These are phyloP conservation scores for Spatholobus suberectus DNA, from an alignment of 306 rosid species.

Conservation along the genomic window DNA sequence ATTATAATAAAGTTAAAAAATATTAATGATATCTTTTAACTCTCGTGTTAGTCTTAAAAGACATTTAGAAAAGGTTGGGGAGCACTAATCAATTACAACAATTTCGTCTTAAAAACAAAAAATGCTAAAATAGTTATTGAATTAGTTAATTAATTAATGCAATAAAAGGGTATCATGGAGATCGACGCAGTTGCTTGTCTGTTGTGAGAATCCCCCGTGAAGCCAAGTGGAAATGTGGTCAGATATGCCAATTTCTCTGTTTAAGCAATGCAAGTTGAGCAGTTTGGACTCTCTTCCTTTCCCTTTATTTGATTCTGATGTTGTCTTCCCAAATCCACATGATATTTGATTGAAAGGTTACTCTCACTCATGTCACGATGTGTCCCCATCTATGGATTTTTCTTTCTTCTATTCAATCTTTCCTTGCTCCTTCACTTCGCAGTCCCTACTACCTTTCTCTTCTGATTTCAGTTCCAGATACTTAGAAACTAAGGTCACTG, in stretches of 20 bases:
- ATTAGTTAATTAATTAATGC: not conserved
- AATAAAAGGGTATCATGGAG: slow-evolving; percentile 30
- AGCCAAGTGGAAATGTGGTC: slow-evolving; percentile 39
- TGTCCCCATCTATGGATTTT: slow-evolving; percentile 27
- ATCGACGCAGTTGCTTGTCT: slow-evolving; percentile 39
- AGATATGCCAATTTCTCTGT: slow-evolving; percentile 10
- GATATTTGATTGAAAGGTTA: slow-evolving; percentile 15
- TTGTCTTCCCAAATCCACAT: slow-evolving; percentile 42
- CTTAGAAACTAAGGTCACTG: not conserved
- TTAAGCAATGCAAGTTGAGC: slow-evolving; percentile 1
- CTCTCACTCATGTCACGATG: slow-evolving; percentile 19
- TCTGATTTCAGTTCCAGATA: not conserved
- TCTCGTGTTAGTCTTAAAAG: not conserved
- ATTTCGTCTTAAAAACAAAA: not conserved
- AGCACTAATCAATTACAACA: not conserved
- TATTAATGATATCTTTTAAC: not conserved
- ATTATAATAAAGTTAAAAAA: too few relatives aligned
- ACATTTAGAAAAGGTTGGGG: not conserved
- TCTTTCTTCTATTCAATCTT: not conserved
- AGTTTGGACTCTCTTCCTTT: slow-evolving; percentile 30
- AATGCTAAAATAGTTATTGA: not conserved
- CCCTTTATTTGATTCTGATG: slow-evolving; percentile 38
- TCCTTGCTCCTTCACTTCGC: slow-evolving; percentile 1
- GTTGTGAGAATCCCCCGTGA: slow-evolving; percentile 25
- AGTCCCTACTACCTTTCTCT: slow-evolving; percentile 27